Evolutionary conservation across 2,329 filamentous ascomycete species (phyloP), one percentile per base, ranked within the genome.

Genomic region (Phaeosphaeriaceae sp.): DNA sequence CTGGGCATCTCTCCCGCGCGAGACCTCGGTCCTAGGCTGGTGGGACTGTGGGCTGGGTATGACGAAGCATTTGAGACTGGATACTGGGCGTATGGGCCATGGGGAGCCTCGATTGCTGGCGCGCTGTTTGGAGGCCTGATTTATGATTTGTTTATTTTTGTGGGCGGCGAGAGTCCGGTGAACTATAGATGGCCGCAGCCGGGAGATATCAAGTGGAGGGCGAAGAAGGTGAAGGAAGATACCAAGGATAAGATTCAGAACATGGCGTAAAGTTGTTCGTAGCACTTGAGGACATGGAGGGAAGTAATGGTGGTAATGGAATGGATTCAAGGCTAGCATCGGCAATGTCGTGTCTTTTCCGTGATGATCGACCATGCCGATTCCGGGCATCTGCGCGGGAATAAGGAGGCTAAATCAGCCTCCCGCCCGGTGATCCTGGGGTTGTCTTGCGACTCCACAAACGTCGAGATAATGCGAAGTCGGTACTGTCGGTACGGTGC

Each of bases 11-110:
- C 91, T 65, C 77, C 90, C 44, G 89, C 89, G 21, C 84, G 89
- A 72, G 89, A 92, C 66, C 89, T 91, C 68, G 89, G 89, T 0
- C 89, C 89, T 1, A 81, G 89, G n/a, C 78, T 91, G 24, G 84
- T 90, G 58, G 85, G 85, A 1, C 89, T 87, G 69, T 86, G 87
- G 75, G 72, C 91, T 51, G 89, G 89, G 1, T 92, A 92, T 69
- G 86, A 86, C 1, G 76, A 87, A 51, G 66, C 71, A 0, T 75
- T 75, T 48, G 57, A 53, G 5, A 62, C 42, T 15, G 62, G 63
- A 1, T 75, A 72, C 53, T 74, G 71, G 70, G 68, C 66, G 0
- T 72, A 69, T 47, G 72, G 72, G 0, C 66, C 67, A 1, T 70
- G 69, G 51, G 66, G 64, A 11, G 70, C 70, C 2, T 60, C 63